Percentiles rank a stretch among this genome's conserved stretches.
Evolutionary conservation across 768 basidiomycete genomes (phyloP).

Genomic region (Xerocomus spinulosus): DNA sequence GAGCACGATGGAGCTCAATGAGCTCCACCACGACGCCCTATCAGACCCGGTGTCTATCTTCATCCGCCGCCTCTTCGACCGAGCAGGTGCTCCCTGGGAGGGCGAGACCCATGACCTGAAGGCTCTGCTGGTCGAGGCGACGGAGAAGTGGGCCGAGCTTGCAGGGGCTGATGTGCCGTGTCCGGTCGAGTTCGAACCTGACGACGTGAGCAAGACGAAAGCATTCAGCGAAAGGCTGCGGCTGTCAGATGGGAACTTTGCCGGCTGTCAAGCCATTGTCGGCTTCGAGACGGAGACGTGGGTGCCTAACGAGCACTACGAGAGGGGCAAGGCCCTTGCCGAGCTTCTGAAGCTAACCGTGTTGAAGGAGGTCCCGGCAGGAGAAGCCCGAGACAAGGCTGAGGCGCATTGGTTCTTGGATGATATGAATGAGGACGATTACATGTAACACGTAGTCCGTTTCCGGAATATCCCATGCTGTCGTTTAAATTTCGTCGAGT

Average conservation of each 20-base stretch:
- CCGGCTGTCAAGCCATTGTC: not conserved
- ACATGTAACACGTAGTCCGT: no score
- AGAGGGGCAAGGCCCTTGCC: not conserved
- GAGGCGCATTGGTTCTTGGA: not conserved
- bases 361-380: not conserved
- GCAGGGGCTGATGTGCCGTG: not conserved
- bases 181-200: slow-evolving; percentile 1
- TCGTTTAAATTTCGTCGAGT: no score
- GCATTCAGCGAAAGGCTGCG: not conserved
- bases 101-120: not conserved
- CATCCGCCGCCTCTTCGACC: not conserved
- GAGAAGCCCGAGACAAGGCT: not conserved
- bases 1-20: no score
- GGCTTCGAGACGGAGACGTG: slow-evolving; percentile 1
- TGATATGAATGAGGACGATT: not conserved
- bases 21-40: no score
- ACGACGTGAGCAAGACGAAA: not conserved
- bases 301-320: not conserved
- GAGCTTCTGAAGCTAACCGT: not conserved
- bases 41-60: no score
- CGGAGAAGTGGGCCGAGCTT: not conserved
- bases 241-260: not conserved
- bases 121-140: not conserved
- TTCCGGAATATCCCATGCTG: no score
- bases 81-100: not conserved